Base-by-base conservation (phyloP, 495 filamentous ascomycete genomes). In the Lepraria neglecta region DNA sequence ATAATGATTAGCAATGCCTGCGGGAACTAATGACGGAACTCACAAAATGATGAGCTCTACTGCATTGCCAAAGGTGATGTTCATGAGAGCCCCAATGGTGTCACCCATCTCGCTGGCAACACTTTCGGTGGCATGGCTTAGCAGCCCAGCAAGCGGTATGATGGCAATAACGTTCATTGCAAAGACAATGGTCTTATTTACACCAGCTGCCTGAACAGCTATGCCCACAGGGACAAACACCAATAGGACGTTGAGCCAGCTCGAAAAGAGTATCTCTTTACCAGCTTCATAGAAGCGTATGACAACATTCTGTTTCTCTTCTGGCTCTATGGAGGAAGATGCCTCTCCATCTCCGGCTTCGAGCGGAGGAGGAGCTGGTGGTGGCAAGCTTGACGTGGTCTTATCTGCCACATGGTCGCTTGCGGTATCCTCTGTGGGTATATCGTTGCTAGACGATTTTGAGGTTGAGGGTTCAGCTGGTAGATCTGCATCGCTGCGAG, bases 1-100 rank as follows among this genome's bases (percentile, higher is more conserved):
- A 19, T 53, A 44, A 17, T 1, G 31, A 54, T 76, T 67, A 75
- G 67, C 55, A 28, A 7, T 35, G 24, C 3, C n/a, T 10, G 53
- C 15, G 38, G 4, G 65, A 64, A n/a, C 54, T 40, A 67, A 53
- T 33, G 27, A 48, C 19, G 56, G 51, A 65, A 64, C 79, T 67
- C 70, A 83, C 80, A 91, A 94, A 65, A 94, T 91, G 71, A 94
- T 94, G 67, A 95, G 74, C 75, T 95, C 90, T 3, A 95, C 90
- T 27, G 90, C 89, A 72, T 95, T 95, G 58, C 90, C 90, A 73
- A 94, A 94, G 24, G 88, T 90, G 12, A 92, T 88, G 64, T 92
- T 95, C 70, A 92, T 81, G 67, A 94, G 72, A 15, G 89, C 90
- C 58, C 88, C 90, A 38, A 91, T 74, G 10, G 88, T 89, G 66